Evolutionary conservation across 1,284 basidiomycete species (phyloP).

Genomic region (Sparassis latifolia): DNA sequence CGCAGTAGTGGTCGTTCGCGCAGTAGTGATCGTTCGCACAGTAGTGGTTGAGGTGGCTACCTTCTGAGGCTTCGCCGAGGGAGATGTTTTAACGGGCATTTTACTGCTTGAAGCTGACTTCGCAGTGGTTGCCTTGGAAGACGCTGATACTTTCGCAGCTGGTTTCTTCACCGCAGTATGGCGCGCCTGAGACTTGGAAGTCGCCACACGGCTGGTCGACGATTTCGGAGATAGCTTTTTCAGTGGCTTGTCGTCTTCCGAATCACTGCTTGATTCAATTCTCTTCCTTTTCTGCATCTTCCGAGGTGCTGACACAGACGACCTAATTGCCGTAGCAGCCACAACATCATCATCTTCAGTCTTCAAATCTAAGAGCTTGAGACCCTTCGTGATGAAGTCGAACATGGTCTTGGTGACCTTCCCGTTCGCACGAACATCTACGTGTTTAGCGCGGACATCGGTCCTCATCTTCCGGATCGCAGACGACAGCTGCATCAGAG

Average conservation of each 20-base stretch:
- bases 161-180: not conserved
- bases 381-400: constrained; percentile 30
- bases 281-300: constrained; percentile 3
- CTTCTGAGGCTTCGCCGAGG: not conserved
- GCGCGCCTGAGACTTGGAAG: not conserved
- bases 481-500: constrained; percentile 35
- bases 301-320: not conserved
- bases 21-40: not conserved
- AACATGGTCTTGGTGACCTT: constrained; percentile 34
- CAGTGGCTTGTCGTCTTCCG: constrained; percentile 4
- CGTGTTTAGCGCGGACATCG: constrained; percentile 33
- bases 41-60: not conserved
- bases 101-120: not conserved
- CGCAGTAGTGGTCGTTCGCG: not conserved
- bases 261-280: not conserved
- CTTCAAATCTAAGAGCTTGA: constrained; percentile 14
- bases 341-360: constrained; percentile 20
- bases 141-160: not conserved
- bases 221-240: constrained; percentile 1
- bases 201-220: not conserved
- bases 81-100: not conserved
- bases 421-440: constrained; percentile 37
- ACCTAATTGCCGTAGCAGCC: constrained; percentile 13
- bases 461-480: constrained; percentile 37
- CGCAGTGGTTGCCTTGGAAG: not conserved